Evolutionary conservation across 139 green algal genomes (phyloP), one percentile per base, ranked within the genome.

Genomic region (Pleodorina starrii): DNA sequence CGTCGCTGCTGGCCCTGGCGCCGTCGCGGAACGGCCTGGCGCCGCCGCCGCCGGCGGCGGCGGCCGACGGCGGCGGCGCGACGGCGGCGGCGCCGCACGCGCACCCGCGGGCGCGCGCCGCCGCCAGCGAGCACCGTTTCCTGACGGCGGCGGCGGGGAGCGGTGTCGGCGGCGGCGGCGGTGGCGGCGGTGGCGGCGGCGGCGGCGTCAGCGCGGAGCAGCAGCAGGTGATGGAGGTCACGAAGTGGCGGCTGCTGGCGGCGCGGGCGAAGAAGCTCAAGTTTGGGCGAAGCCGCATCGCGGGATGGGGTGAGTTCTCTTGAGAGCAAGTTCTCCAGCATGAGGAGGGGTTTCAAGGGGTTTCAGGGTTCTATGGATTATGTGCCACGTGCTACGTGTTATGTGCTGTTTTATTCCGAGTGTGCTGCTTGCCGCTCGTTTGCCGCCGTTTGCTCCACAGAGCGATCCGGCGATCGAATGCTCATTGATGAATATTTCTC

Each of bases 281-380:
- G 74, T 94, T 95, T 75, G 90, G 90, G 48, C 90, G 93, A 25
- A 95, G 90, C 80, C 73, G 85, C 11, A 93, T 97, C 71, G 81
- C 81, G 38, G 81, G 81, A 32, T 87, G 81, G 81, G 81, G 81
- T 87, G 60, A 87, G 81, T 72, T 9, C 9, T 27, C 25, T 40
- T n/a, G n/a, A n/a, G n/a, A n/a, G n/a, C n/a, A n/a, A 60, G 14
- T 60, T 60, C 51, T 25, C 51, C 51, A 60, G 17, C 51, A 60
- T 14, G 14, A 60, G 51, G 14, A 25, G 51, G 51, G 14, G 51
- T 60, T 60, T 17, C 17, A 60, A 25, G 14, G 14, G 14, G 51
- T 60, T 60, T 17, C 51, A 14, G 51, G 14, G 14, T n/a, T n/a
- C n/a, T n/a, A n/a, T n/a, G n/a, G n/a, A n/a, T n/a, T n/a, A n/a